phyloP scores from a whole-genome alignment of 768 basidiomycete genomes.

The Auricularia sp. region DNA sequence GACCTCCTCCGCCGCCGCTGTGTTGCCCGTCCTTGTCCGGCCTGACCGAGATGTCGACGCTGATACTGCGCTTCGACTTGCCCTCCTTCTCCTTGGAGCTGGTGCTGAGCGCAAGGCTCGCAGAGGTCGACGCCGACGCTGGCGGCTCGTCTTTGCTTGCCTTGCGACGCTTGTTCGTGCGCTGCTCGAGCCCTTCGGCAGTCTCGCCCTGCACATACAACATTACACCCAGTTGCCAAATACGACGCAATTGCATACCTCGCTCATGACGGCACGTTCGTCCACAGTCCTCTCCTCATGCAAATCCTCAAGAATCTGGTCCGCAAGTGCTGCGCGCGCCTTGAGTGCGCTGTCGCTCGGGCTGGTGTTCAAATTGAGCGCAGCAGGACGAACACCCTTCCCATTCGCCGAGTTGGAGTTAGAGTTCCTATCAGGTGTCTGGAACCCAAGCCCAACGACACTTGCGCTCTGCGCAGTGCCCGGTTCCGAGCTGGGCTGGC shows the following conservation, averaged over 20 bases:
- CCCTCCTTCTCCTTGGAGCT: conserved; percentile 6
- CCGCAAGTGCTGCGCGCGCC: conserved; percentile 26
- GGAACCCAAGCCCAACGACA: not conserved
- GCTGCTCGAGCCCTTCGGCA: not conserved
- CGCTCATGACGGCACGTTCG: conserved; percentile 53
- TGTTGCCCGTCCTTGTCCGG: not conserved
- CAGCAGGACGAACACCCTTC: not conserved
- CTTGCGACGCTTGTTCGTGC: not conserved
- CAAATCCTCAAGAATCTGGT: not conserved
- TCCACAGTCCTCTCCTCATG: conserved; percentile 29
- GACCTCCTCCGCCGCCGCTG: conserved; percentile 26
- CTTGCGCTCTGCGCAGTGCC: not conserved
- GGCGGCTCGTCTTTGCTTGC: not conserved
- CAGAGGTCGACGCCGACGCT: not conserved
- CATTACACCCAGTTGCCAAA: not conserved
- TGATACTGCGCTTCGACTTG: conserved; percentile 37
- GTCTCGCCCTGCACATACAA: not conserved
- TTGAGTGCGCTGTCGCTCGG: conserved; percentile 53
- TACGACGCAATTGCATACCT: conserved; percentile 34
- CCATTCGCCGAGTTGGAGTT: not conserved
- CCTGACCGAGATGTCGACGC: conserved; percentile 28
- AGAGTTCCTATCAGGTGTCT: not conserved
- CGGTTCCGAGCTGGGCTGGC: not conserved
- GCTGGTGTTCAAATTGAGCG: conserved; percentile 32
- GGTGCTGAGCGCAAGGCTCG: not conserved